These are phyloP conservation scores for Fusarium guadeloupense DNA, from an alignment of 2,329 filamentous ascomycete genomes.

Conservation along the genomic window DNA sequence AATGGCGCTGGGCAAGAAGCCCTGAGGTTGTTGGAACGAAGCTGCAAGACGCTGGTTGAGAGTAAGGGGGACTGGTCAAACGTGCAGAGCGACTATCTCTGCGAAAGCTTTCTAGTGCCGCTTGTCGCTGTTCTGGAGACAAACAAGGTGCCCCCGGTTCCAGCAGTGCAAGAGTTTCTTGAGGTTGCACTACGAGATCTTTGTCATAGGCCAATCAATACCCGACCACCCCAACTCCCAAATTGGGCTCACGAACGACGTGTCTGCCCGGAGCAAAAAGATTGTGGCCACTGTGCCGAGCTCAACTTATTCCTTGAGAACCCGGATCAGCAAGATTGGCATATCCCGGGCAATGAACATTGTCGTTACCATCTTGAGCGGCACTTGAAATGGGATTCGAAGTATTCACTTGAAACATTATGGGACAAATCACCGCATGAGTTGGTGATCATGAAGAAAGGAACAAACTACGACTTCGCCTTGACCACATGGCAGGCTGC, in stretches of 20 bases:
- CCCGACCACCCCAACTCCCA: background rate
- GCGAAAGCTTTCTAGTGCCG: background rate
- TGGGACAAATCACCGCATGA: background rate
- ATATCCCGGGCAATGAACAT: background rate
- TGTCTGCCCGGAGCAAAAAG: background rate
- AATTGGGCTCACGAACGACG: slow-evolving; percentile 7
- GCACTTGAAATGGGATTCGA: background rate
- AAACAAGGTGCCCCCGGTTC: background rate
- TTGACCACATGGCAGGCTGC: background rate
- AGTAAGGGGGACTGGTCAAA: background rate
- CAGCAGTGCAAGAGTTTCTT: background rate
- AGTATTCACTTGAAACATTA: background rate
- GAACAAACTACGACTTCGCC: background rate
- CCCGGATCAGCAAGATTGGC: background rate
- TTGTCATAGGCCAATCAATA: background rate
- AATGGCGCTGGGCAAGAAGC: background rate
- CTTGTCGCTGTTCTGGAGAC: background rate
- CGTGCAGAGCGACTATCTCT: background rate
- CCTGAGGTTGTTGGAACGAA: background rate
- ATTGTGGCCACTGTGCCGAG: background rate
- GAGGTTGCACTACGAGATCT: background rate
- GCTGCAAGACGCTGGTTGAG: background rate
- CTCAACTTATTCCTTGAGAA: slow-evolving; percentile 9
- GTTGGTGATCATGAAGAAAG: slow-evolving; percentile 5
- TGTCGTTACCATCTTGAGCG: background rate